Percentiles rank a stretch among this genome's conserved stretches.
phyloP scores from a whole-genome alignment of 2,329 filamentous ascomycete genomes.

The Scedosporium boydii region DNA sequence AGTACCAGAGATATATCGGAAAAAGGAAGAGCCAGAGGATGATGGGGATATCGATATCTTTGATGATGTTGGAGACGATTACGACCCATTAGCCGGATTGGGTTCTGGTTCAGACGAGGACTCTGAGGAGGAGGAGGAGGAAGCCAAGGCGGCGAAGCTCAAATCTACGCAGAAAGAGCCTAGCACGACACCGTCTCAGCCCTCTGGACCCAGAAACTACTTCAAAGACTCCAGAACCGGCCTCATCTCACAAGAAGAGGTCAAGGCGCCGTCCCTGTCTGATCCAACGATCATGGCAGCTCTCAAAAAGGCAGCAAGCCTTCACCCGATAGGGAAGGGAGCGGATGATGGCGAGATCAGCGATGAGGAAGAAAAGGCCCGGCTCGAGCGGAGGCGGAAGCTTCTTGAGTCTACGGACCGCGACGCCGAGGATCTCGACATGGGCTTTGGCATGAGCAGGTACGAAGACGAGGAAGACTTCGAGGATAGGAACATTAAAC shows the following conservation, averaged over 20 bases:
- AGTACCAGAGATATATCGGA: conserved; percentile 48
- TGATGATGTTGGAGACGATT: conserved; percentile 55
- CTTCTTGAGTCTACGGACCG: conserved; percentile 67
- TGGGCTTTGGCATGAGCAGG: conserved; percentile 85
- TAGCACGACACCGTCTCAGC: conserved; percentile 31
- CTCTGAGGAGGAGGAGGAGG: conserved; percentile 20
- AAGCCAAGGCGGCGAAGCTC: conserved; percentile 15
- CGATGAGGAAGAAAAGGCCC: conserved; percentile 37
- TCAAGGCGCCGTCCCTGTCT: conserved; percentile 46
- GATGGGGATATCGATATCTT: conserved; percentile 56
- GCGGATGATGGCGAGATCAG: conserved; percentile 22
- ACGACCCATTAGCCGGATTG: conserved; percentile 55
- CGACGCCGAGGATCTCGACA: conserved; percentile 84
- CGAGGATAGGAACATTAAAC: conserved; percentile 56
- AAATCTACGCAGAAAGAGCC: conserved; percentile 26
- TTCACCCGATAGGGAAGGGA: conserved; percentile 38
- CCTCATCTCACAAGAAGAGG: conserved; percentile 41
- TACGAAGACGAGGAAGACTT: conserved; percentile 83
- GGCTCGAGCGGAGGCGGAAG: conserved; percentile 59
- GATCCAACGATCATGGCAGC: conserved; percentile 77
- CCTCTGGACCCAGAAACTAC: conserved; percentile 43
- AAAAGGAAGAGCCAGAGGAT: conserved; percentile 36
- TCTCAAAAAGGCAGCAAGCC: conserved; percentile 70
- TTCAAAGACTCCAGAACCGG: conserved; percentile 50
- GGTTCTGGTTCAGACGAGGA: conserved; percentile 31